Base-by-base conservation (phyloP, 2,329 filamentous ascomycete genomes). In the Penicillium occitanis region DNA sequence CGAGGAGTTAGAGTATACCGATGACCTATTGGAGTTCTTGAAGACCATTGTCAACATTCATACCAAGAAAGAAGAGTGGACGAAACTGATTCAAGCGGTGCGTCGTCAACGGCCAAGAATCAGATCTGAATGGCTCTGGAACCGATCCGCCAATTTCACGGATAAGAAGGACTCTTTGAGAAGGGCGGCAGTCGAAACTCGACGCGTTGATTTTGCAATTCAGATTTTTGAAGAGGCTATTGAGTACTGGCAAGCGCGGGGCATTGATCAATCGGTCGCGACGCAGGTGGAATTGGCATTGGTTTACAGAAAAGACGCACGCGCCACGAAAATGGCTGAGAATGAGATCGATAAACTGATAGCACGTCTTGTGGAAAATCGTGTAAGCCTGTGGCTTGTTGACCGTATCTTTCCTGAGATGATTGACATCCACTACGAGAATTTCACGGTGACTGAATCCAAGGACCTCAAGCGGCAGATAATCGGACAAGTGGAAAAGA, bases 81-180 rank as follows among this genome's bases (percentile, higher is more conserved):
- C 57, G 19, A 60, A 44, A 44, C 17, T 60, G 35, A 60, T 60
- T 44, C 57, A 60, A 44, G 40, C 57, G n/a, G 57, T 60, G 35
- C 40, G 37, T 14, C 40, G 57, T 28, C 57, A 60, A 44, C 57
- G 57, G 13, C 57, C 57, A 6, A 60, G 19, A 30, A 46, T 60
- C 57, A 42, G 57, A 60, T 44, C 22, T 8, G 57, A 60, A 25
- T 60, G 57, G 57, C 57, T 60, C 2, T 60, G 57, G 57, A 10
- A 44, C 4, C 57, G 57, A 44, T 28, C 57, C 6, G 37, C 10
- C 30, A 30, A 46, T 60, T 60, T 25, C 13, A 60, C 57, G 40
- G 40, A 60, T 30, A 60, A 60, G 37, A 60, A 11, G 10, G 57
- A 60, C 25, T 42, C 57, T 19, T 46, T 60, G 13, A 60, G 57